Conservation (phyloP, 2,329 filamentous ascomycete genomes). For the Rachicladosporium sp. region DNA sequence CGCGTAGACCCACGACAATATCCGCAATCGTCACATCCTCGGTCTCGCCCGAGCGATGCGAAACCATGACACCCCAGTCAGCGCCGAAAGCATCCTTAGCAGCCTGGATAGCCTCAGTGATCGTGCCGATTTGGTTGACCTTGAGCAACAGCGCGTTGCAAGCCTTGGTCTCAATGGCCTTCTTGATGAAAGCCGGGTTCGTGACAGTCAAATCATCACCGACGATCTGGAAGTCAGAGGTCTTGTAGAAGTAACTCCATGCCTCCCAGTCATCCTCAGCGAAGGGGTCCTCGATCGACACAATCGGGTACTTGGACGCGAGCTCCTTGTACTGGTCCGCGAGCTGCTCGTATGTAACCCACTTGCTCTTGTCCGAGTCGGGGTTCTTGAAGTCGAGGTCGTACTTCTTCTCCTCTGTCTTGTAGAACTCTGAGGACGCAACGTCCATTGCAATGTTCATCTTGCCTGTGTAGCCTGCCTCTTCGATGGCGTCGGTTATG, state of each 20-base stretch:
- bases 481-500: slow-evolving; percentile 86
- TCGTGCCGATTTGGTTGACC: slow-evolving; percentile 99
- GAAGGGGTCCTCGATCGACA: slow-evolving; percentile 98
- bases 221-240: slow-evolving; percentile 94
- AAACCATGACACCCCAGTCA: slow-evolving; percentile 98
- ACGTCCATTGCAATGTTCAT: slow-evolving; percentile 99
- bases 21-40: slow-evolving; percentile 99
- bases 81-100: slow-evolving; percentile 96
- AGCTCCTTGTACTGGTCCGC: slow-evolving; percentile 82
- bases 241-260: slow-evolving; percentile 99
- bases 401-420: slow-evolving; percentile 92
- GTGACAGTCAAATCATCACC: slow-evolving; percentile 98
- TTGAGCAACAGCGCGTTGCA: slow-evolving; percentile 97
- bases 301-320: slow-evolving; percentile 91
- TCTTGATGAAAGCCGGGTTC: slow-evolving; percentile 98
- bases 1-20: slow-evolving; percentile 89
- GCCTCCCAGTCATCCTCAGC: slow-evolving; percentile 99
- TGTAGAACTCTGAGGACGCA: slow-evolving; percentile 99
- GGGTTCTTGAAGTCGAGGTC: slow-evolving; percentile 99
- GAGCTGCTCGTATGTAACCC: slow-evolving; percentile 97
- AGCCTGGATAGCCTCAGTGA: slow-evolving; percentile 97
- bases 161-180: slow-evolving; percentile 97
- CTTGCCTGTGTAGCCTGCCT: slow-evolving; percentile 89
- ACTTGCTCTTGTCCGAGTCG: slow-evolving; percentile 88
- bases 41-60: slow-evolving; percentile 97